phyloP scores from a whole-genome alignment of 352 stramenopile species.

The Phytopythium aichiense region DNA sequence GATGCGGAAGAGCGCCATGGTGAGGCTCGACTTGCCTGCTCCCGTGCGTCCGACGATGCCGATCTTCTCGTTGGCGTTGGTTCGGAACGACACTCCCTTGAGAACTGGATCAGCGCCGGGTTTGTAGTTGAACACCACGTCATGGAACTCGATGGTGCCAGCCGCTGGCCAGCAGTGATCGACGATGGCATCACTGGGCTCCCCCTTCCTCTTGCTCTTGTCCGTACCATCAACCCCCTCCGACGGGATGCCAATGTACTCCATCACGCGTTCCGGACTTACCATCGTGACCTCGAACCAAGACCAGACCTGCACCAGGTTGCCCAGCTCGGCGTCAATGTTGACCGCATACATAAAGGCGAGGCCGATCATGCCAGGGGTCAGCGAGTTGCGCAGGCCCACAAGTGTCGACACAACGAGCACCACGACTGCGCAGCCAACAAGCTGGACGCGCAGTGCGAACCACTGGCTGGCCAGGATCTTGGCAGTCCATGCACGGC shows the following conservation, averaged over 20 bases:
- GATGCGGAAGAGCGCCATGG: constrained; percentile 84
- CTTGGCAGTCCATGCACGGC: constrained; percentile 15
- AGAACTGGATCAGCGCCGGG: constrained; percentile 36
- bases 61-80: constrained; percentile 56
- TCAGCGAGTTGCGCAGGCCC: constrained; percentile 15
- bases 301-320: constrained; percentile 47
- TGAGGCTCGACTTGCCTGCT: constrained; percentile 81
- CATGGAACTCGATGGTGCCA: constrained; percentile 68
- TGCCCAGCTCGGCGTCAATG: constrained; percentile 63
- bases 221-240: background rate
- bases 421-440: constrained; percentile 81
- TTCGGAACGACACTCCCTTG: constrained; percentile 7
- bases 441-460: constrained; percentile 33
- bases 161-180: constrained; percentile 46
- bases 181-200: background rate
- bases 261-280: constrained; percentile 77
- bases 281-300: constrained; percentile 60
- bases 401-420: constrained; percentile 34
- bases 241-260: constrained; percentile 32
- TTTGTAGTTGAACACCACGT: constrained; percentile 83
- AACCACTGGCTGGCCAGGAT: constrained; percentile 23
- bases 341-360: constrained; percentile 85
- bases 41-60: constrained; percentile 90
- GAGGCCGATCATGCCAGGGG: constrained; percentile 51
- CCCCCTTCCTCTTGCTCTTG: background rate